Evolutionary conservation across 2,329 filamentous ascomycete species (phyloP), one percentile per base, ranked within the genome.

Genomic region (Erysiphe pulchra): DNA sequence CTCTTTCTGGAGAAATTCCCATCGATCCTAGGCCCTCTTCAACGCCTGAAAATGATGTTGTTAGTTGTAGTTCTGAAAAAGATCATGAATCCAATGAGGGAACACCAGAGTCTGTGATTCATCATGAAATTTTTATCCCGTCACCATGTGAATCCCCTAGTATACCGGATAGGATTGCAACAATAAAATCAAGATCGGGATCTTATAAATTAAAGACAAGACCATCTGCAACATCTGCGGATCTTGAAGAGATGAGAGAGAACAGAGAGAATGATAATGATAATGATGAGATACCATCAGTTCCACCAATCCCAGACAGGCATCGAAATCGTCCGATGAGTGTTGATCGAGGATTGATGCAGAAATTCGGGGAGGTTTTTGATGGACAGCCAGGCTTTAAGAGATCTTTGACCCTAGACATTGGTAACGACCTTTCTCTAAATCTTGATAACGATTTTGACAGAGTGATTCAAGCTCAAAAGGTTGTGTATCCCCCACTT

Each of bases 371-470:
- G 20, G 57, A 59, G 18, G 59, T 60, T 16, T 24, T 53, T 41
- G 55, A 54, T 42, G 70, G 80, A 42, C 71, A 80, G 51, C 71
- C 76, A 40, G 85, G 80, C 61, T 75, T 85, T 54, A 79, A 85
- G 61, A 72, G 84, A 44, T 86, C 90, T 55, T 70, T 94, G 50
- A 83, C 84, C 8, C 65, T 92, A 52, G 75, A 81, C 56, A 76
- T 85, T 51, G 65, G 66, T 42, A 67, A 73, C 42, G 84, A 87
- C 56, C 70, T 90, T 46, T 82, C 82, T 49, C 76, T 92, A 50
- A 87, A 84, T 51, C 71, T 95, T 41, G 84, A 92, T 56, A 74
- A 81, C 55, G 90, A 94, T 59, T 94, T 95, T 62, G 85, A 95
- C 56, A 75, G 87, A 49, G 82, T 95, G 47, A 92, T 95, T 55